These are phyloP conservation scores for Colletotrichum siamense DNA, from an alignment of 2,329 filamentous ascomycete genomes.

Conservation along the genomic window DNA sequence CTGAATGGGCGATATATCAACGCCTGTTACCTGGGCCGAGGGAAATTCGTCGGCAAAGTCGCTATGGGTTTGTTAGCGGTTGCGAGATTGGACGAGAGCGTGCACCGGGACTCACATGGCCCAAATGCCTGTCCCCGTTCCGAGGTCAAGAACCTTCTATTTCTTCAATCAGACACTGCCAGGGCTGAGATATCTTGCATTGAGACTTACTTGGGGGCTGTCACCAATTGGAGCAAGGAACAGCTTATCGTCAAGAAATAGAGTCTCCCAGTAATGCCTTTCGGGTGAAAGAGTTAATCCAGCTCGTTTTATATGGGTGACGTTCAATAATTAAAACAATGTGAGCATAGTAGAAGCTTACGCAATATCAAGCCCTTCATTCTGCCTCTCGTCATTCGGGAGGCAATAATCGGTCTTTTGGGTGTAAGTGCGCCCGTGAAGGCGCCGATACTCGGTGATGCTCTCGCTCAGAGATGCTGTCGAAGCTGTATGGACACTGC, in stretches of 20 bases:
- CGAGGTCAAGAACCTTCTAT: constrained; percentile 39
- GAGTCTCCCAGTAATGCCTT: background rate
- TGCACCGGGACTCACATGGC: constrained; percentile 10
- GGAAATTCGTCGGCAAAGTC: constrained; percentile 52
- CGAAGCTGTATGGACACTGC: too few relatives aligned
- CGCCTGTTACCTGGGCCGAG: constrained; percentile 49
- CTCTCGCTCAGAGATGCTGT: background rate
- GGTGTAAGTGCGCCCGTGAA: constrained; percentile 4
- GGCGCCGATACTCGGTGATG: background rate
- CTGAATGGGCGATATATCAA: constrained; percentile 63
- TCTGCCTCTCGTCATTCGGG: background rate
- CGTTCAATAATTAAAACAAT: background rate
- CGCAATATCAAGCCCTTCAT: background rate
- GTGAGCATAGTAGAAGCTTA: background rate
- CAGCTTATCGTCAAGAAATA: background rate
- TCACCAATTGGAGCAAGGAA: background rate
- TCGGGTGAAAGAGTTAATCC: background rate
- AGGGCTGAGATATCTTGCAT: too few relatives aligned
- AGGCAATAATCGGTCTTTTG: constrained; percentile 4
- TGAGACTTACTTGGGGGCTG: background rate
- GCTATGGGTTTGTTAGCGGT: constrained; percentile 34
- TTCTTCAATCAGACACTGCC: background rate
- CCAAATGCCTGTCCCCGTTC: constrained; percentile 62
- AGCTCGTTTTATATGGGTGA: background rate
- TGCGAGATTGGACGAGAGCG: background rate